A percentile compares a stretch with the other conserved stretches of the same genome.
phyloP scores from a whole-genome alignment of 148 eudicot species.

The Bassia scoparia region DNA sequence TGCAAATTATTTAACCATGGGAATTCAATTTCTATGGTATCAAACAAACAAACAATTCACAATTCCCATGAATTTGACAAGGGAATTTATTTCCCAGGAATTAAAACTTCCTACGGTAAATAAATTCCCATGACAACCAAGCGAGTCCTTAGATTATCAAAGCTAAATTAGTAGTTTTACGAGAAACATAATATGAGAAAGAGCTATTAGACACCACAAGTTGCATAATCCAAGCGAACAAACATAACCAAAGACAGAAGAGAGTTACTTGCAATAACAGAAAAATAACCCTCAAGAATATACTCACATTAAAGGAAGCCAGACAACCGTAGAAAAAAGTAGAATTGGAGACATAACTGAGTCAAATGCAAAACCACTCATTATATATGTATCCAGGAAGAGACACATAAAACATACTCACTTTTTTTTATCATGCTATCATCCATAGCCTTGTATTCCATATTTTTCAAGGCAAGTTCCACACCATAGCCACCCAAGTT shows the following conservation, averaged over 20 bases:
- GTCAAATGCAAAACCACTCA: neutral
- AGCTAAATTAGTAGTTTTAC: neutral
- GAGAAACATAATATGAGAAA: neutral
- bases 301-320: neutral
- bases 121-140: too few relatives aligned
- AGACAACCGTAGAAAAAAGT: neutral
- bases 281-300: neutral
- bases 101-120: too few relatives aligned
- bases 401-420: slow-evolving; percentile 28
- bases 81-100: too few relatives aligned
- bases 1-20: too few relatives aligned
- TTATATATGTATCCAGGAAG: neutral
- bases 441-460: slow-evolving; percentile 99
- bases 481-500: slow-evolving; percentile 97
- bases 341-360: too few relatives aligned
- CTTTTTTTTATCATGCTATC: slow-evolving; percentile 83
- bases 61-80: too few relatives aligned
- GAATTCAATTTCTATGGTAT: too few relatives aligned
- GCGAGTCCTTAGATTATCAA: neutral
- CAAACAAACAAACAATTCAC: too few relatives aligned
- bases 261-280: neutral
- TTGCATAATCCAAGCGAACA: neutral
- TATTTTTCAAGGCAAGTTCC: slow-evolving; percentile 97
- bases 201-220: neutral
- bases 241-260: too few relatives aligned